phyloP scores from a whole-genome alignment of 2,329 filamentous ascomycete genomes.

The Rutstroemia sp. region DNA sequence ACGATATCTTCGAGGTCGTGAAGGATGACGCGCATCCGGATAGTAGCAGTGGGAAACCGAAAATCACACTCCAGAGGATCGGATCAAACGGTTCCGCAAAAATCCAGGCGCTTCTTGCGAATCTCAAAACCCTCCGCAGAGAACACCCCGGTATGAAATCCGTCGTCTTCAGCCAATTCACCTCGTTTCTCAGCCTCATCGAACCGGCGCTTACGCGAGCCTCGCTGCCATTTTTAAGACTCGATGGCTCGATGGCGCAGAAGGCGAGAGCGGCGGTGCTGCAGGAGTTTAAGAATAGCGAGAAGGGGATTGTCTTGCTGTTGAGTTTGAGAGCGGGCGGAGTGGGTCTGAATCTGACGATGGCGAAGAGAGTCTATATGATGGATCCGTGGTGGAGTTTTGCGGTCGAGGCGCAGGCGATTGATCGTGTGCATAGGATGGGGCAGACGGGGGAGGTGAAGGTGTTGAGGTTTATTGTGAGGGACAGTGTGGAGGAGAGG shows the following conservation, averaged over 20 bases:
- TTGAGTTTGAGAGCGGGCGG: slow-evolving; percentile 85
- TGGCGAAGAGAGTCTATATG: slow-evolving; percentile 87
- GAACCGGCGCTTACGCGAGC: slow-evolving; percentile 67
- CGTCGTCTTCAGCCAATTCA: slow-evolving; percentile 96
- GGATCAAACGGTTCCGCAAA: slow-evolving; percentile 75
- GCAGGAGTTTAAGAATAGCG: slow-evolving; percentile 55
- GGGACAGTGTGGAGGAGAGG: slow-evolving; percentile 85
- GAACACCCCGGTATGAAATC: slow-evolving; percentile 69
- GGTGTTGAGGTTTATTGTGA: slow-evolving; percentile 82
- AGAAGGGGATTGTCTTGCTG: slow-evolving; percentile 66
- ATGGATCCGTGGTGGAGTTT: slow-evolving; percentile 99
- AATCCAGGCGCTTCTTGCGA: slow-evolving; percentile 68
- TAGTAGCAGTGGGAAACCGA: slow-evolving; percentile 36
- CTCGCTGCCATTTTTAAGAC: slow-evolving; percentile 72
- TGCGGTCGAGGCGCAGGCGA: slow-evolving; percentile 91
- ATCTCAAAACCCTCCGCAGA: slow-evolving; percentile 62
- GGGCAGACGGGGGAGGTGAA: slow-evolving; percentile 81
- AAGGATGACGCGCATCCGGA: slow-evolving; percentile 60
- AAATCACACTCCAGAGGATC: slow-evolving; percentile 53
- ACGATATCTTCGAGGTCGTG: slow-evolving; percentile 89
- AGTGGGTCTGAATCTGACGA: slow-evolving; percentile 87
- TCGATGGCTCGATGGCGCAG: slow-evolving; percentile 87
- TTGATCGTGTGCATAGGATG: slow-evolving; percentile 96
- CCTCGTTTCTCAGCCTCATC: slow-evolving; percentile 88
- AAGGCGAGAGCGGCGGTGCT: slow-evolving; percentile 76